A percentile compares a stretch with the other conserved stretches of the same genome.
phyloP scores from a whole-genome alignment of 208 protist species.

The Trypanosoma melophagium region DNA sequence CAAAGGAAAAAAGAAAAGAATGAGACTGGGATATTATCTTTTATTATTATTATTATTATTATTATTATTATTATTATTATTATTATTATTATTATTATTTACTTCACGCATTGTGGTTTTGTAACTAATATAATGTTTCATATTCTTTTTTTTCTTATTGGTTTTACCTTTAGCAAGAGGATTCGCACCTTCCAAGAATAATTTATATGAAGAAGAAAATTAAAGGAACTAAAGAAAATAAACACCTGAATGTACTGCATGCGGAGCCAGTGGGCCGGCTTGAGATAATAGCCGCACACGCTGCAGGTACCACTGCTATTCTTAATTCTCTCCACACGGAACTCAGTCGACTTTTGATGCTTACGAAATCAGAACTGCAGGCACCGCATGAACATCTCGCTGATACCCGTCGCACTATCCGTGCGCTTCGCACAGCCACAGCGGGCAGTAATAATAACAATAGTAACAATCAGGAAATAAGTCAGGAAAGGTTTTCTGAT shows the following conservation, averaged over 20 bases:
- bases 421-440: constrained; percentile 2
- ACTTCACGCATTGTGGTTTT: background rate
- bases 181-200: background rate
- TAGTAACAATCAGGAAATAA: background rate
- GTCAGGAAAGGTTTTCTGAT: constrained; percentile 6
- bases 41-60: constrained; percentile 20
- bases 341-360: background rate
- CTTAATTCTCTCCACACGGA: background rate
- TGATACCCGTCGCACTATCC: background rate
- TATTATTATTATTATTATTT: constrained; percentile 15
- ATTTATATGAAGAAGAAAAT: background rate
- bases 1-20: too few species aligned
- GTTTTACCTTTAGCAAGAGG: background rate
- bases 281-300: background rate
- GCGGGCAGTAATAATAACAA: constrained; percentile 9
- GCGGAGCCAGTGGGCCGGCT: background rate
- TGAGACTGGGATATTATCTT: background rate
- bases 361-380: background rate
- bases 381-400: background rate
- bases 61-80: constrained; percentile 19
- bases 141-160: constrained; percentile 7
- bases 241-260: background rate
- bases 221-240: background rate
- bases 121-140: background rate
- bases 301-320: background rate